A percentile compares a stretch with the other conserved stretches of the same genome.
Conservation (phyloP, 2,329 filamentous ascomycete genomes). For the Lachnellula subtilissima region DNA sequence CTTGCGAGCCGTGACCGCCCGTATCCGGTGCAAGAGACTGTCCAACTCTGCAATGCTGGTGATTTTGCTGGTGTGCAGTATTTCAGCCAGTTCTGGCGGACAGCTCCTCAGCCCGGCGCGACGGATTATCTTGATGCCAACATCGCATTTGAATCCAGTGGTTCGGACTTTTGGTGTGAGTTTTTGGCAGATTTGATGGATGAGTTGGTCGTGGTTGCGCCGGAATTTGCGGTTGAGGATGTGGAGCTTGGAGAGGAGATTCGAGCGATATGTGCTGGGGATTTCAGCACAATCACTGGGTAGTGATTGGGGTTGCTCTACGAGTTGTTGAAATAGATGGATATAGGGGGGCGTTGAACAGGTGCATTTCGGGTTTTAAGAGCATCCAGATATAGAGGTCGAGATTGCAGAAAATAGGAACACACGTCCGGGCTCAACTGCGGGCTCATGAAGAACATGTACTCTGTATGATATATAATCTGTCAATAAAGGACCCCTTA, state of each 20-base stretch:
- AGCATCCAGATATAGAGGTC: too few relatives aligned
- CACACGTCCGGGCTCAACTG: too few relatives aligned
- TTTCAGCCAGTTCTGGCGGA: slow-evolving; percentile 1
- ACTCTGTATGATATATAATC: too few relatives aligned
- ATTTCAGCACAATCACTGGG: too few relatives aligned
- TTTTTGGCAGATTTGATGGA: slow-evolving; percentile 1
- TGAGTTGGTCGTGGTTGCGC: neutral
- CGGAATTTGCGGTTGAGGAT: slow-evolving; percentile 6
- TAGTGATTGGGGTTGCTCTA: too few relatives aligned
- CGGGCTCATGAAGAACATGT: too few relatives aligned
- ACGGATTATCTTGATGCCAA: slow-evolving; percentile 1
- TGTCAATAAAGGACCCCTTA: too few relatives aligned
- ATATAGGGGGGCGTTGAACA: too few relatives aligned
- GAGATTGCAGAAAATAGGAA: too few relatives aligned
- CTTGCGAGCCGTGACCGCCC: too few relatives aligned
- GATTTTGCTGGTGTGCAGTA: slow-evolving; percentile 2
- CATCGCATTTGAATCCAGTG: neutral
- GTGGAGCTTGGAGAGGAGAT: slow-evolving; percentile 3
- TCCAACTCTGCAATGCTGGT: neutral
- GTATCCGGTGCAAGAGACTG: neutral
- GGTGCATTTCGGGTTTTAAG: too few relatives aligned
- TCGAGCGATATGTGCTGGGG: neutral
- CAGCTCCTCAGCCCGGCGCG: slow-evolving; percentile 1
- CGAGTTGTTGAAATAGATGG: too few relatives aligned
- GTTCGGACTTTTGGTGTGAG: slow-evolving; percentile 2